Conservation (phyloP, 73 alveolate genomes). For the Breviolum minutum region DNA sequence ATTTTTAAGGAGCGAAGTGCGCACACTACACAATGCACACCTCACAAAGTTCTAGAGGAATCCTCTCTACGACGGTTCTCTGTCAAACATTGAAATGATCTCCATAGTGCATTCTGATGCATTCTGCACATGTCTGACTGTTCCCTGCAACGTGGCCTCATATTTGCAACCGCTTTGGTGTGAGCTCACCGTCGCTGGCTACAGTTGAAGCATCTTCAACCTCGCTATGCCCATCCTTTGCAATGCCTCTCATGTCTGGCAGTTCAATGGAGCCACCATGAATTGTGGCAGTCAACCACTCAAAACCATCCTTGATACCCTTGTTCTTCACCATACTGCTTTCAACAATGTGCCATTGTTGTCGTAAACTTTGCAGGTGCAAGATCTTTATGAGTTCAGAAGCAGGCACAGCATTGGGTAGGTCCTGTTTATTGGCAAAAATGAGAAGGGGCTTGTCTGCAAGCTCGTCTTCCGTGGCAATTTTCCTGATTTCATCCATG, state of each 20-base stretch:
- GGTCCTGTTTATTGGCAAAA: conserved; percentile 98
- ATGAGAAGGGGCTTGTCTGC: conserved; percentile 97
- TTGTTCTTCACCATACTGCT: conserved; percentile 96
- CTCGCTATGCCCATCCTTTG: background rate
- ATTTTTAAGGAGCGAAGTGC: background rate
- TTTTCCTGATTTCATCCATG: conserved; percentile 97
- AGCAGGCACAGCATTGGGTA: background rate
- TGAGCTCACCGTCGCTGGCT: background rate
- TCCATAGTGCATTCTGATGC: too few species aligned
- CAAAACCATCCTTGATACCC: conserved; percentile 42
- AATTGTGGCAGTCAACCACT: conserved; percentile 1
- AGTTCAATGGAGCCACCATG: background rate
- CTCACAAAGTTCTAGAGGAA: too few species aligned
- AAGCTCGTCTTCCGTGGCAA: conserved; percentile 97
- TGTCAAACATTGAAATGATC: too few species aligned
- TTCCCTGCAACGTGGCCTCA: too few species aligned
- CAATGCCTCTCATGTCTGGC: background rate
- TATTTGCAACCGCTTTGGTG: too few species aligned
- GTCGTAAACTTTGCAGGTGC: conserved; percentile 54
- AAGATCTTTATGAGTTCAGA: conserved; percentile 91
- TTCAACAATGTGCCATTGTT: conserved; percentile 88
- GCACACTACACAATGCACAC: conserved; percentile 30
- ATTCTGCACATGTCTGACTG: too few species aligned
- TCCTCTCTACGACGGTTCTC: too few species aligned
- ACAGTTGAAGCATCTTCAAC: background rate